Base-by-base conservation (phyloP, 2,329 filamentous ascomycete genomes). In the Trichophyton schoenleinii region DNA sequence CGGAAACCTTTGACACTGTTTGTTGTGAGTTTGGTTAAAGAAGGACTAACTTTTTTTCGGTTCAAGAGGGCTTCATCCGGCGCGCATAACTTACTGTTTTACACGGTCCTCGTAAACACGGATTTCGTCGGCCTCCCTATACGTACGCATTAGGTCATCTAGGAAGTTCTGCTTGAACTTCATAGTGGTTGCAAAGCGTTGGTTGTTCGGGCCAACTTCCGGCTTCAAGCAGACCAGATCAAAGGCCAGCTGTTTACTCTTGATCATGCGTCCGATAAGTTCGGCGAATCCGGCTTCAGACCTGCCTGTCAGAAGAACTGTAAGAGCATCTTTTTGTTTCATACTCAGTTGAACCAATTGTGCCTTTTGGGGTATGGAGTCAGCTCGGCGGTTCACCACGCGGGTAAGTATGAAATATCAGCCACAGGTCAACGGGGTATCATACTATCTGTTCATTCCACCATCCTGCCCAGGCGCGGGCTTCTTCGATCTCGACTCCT, bases 191-290 rank as follows among this genome's bases (percentile, higher is more conserved):
- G 77, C 72, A 71, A 97, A 95, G 20, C 80, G 82, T 73, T 96
- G 85, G 66, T 87, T 88, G 62, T 83, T 84, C 1, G 92, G 94
- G 4, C 90, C 88, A 63, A 87, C 86, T 62, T 84, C 81, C 1
- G 94, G 94, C 75, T 97, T 97, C 63, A 99, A 79, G 58, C 87
- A 87, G 57, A 95, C 78, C 77, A 97, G 84, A 73, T 97, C 89
- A 70, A 97, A 96, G 1, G 90, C 82, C 18, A 99, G 81, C 2
- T 83, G 83, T 72, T 87, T 92, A 73, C 87, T 88, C 20, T 78
- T 78, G 20, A 88, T 80, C 74, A 97, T 97, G 68, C 86, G 86
- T 74, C 87, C 88, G 71, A 99, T 80, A 38, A 96, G 79, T 0
- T 89, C 84, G 49, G 85, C 79, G 70, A 96, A 97, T 61, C 82